These are phyloP conservation scores for Daldinia loculata DNA, from an alignment of 495 filamentous ascomycete genomes.

Conservation along the genomic window DNA sequence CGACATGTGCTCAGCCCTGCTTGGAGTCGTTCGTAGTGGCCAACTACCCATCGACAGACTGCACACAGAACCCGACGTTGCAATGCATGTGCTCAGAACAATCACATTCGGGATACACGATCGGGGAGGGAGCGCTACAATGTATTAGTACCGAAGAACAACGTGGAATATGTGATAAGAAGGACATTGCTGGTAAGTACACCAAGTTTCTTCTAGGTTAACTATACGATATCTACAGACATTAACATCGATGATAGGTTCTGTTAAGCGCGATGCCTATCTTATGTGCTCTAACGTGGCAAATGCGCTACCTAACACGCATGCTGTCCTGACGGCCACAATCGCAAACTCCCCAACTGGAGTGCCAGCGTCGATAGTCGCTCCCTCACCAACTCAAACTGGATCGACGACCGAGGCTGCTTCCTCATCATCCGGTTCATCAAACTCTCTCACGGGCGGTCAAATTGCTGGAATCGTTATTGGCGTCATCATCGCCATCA, in stretches of 20 bases:
- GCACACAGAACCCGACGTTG: constrained; percentile 60
- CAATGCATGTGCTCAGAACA: constrained; percentile 69
- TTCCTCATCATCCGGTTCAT: constrained; percentile 11
- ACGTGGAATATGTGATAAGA: constrained; percentile 52
- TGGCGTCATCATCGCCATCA: constrained; percentile 52
- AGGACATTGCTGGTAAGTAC: constrained; percentile 50
- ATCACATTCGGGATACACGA: constrained; percentile 68
- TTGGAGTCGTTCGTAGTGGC: constrained; percentile 67
- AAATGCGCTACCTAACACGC: constrained; percentile 65
- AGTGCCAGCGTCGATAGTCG: constrained; percentile 34
- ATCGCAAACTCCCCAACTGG: constrained; percentile 30
- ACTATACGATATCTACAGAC: not conserved
- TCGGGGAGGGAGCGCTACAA: constrained; percentile 73
- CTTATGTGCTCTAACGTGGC: constrained; percentile 65
- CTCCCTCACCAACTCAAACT: constrained; percentile 22
- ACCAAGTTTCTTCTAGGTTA: not conserved
- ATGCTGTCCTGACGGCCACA: constrained; percentile 66
- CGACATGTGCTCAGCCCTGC: constrained; percentile 71
- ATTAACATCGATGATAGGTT: constrained; percentile 43
- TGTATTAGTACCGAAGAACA: constrained; percentile 63
- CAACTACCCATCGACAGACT: constrained; percentile 63
- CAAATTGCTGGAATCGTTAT: constrained; percentile 60
- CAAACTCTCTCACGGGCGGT: constrained; percentile 42
- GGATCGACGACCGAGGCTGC: constrained; percentile 15
- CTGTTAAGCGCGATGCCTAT: constrained; percentile 56